Evolutionary conservation across 306 rosid species (phyloP).

Genomic region (Quercus cerris): DNA sequence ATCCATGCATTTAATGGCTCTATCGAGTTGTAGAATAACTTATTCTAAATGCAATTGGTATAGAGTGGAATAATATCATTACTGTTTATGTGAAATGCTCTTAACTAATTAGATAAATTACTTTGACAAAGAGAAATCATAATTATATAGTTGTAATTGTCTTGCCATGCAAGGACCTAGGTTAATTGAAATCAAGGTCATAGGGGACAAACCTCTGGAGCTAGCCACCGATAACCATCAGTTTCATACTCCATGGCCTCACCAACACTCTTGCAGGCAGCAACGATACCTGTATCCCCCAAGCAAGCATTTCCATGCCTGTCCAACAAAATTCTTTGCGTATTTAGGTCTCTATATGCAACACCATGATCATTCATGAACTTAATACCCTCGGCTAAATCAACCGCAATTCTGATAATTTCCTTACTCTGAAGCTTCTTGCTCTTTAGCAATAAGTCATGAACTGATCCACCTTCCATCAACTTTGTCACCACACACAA

Average conservation of each 20-base stretch:
- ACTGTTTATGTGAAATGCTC: not conserved
- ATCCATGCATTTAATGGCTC: not conserved
- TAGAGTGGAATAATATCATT: not conserved
- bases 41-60: conserved; percentile 12
- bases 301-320: conserved; percentile 85
- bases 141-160: not conserved
- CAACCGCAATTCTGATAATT: conserved; percentile 65
- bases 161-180: conserved; percentile 4
- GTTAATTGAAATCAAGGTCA: conserved; percentile 19
- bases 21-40: not conserved
- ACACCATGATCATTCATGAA: conserved; percentile 84
- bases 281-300: conserved; percentile 84
- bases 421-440: conserved; percentile 82
- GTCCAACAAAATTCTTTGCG: conserved; percentile 80
- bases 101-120: not conserved
- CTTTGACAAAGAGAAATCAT: not conserved
- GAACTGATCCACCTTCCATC: conserved; percentile 90
- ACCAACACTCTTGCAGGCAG: conserved; percentile 78
- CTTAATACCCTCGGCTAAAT: conserved; percentile 88
- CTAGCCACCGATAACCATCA: conserved; percentile 95
- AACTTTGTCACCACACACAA: conserved; percentile 79
- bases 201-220: conserved; percentile 81
- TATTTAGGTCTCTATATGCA: conserved; percentile 80
- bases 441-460: conserved; percentile 65
- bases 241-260: conserved; percentile 93